phyloP scores from a whole-genome alignment of 495 filamentous ascomycete genomes.

The Hamigera avellanea region DNA sequence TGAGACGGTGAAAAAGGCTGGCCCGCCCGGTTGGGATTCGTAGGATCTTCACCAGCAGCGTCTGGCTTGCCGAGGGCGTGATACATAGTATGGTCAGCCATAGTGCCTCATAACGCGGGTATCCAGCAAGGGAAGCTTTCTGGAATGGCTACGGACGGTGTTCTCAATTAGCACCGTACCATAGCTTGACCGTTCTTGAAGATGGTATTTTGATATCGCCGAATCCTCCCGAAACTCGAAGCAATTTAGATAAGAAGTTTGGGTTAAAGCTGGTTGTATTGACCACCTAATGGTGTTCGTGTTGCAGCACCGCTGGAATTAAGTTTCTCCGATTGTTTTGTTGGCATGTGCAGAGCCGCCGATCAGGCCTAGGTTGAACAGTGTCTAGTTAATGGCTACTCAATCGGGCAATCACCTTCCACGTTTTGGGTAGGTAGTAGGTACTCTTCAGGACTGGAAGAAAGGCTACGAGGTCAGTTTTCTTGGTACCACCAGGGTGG shows the following conservation, averaged over 20 bases:
- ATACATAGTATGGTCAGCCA: slow-evolving; percentile 73
- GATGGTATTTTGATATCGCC: no score
- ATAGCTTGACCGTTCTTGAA: not conserved
- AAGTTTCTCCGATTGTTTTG: slow-evolving; percentile 16
- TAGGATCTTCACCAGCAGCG: slow-evolving; percentile 50
- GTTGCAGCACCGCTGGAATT: slow-evolving; percentile 18
- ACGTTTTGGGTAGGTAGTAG: no score
- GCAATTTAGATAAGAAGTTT: not conserved
- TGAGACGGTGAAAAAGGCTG: slow-evolving; percentile 39
- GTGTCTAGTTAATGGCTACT: no score
- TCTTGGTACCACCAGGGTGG: no score
- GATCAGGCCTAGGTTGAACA: no score
- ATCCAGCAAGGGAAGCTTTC: not conserved
- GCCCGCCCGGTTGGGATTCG: slow-evolving; percentile 43
- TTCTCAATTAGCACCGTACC: not conserved
- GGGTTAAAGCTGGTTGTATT: no score
- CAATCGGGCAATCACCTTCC: no score
- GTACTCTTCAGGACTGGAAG: no score
- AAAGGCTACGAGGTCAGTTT: no score
- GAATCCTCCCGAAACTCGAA: not conserved
- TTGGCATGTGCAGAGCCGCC: slow-evolving; percentile 4
- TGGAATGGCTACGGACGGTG: not conserved
- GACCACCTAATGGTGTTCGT: slow-evolving; percentile 24
- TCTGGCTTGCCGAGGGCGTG: slow-evolving; percentile 50
- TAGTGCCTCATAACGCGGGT: slow-evolving; percentile 23